These are phyloP conservation scores for Boletus patriciae DNA, from an alignment of 768 basidiomycete genomes.

Conservation along the genomic window DNA sequence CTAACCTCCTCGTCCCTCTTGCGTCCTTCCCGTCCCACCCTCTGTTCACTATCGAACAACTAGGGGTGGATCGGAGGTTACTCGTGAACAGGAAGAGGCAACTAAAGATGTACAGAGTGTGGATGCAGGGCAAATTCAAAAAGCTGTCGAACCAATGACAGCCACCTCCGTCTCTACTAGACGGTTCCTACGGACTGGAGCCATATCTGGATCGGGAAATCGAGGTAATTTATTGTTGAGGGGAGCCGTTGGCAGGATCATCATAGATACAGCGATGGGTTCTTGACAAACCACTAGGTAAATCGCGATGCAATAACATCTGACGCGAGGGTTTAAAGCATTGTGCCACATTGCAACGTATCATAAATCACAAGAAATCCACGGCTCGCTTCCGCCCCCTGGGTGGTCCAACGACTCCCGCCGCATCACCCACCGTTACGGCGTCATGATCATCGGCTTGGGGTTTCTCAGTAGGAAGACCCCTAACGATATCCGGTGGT, in stretches of 20 bases:
- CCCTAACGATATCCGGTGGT: slow-evolving; percentile 49
- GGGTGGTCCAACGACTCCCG: slow-evolving; percentile 23
- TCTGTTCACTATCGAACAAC: slow-evolving; percentile 76
- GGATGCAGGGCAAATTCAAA: slow-evolving; percentile 87
- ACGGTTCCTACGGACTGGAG: not conserved
- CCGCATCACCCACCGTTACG: slow-evolving; percentile 16
- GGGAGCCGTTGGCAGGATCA: not conserved
- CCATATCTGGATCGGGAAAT: not conserved
- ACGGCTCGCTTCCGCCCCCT: slow-evolving; percentile 66
- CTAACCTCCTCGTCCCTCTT: slow-evolving; percentile 32
- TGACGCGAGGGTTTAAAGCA: not conserved
- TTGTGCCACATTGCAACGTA: not conserved
- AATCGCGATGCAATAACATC: not conserved
- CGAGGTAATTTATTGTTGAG: not conserved
- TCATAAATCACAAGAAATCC: slow-evolving; percentile 61
- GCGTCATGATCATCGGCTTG: slow-evolving; percentile 7
- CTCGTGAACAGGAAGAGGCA: slow-evolving; percentile 92
- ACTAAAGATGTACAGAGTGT: slow-evolving; percentile 96
- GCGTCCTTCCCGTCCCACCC: slow-evolving; percentile 45
- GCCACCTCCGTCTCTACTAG: not conserved
- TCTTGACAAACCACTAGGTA: not conserved
- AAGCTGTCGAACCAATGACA: slow-evolving; percentile 36
- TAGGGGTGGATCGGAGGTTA: slow-evolving; percentile 87
- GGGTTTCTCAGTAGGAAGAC: slow-evolving; percentile 22
- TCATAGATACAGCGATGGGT: not conserved